Evolutionary conservation across 139 green algal species (phyloP), one percentile per base, ranked within the genome.

Genomic region (Pleodorina starrii): DNA sequence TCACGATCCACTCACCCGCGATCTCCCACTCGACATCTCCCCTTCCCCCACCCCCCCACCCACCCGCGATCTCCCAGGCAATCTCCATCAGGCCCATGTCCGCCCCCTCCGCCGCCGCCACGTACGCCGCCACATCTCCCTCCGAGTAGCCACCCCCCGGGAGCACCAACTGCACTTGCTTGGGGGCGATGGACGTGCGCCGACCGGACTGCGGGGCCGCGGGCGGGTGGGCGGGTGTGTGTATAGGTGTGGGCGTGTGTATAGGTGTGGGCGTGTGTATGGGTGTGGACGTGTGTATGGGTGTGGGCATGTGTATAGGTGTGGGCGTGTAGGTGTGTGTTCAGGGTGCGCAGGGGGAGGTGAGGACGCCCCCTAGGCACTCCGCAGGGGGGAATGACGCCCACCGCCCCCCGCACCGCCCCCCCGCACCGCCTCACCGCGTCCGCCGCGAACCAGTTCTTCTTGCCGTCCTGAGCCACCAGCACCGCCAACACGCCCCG

Each of bases 381-480:
- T n/a, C n/a, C n/a, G n/a, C n/a, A n/a, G n/a, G n/a, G n/a, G n/a
- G n/a, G n/a, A n/a, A n/a, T n/a, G n/a, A n/a, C 54, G 51, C 21
- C 59, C 23, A 35, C 59, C 23, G 11, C 59, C 59, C 59, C 59
- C 59, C 21, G 16, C 21, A 36, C 72, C 14, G 43, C n/a, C 76
- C 29, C n/a, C 48, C 29, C 50, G 5, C 78, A 12, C 11, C 51
- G 9, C 38, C 57, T 0, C 63, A 92, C 92, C 92, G 91, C 32
- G 83, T 95, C 92, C 43, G 88, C 78, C 14, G 77, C 92, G 50
- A 92, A 93, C 93, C 93, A 96, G 63, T 96, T 95, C 44, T 82
- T 86, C 85, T 95, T 96, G 79, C 93, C 93, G 85, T 96, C 87
- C 16, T 85, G 91, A 23, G 71, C 80, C 48, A 57, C 32, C n/a